phyloP scores from a whole-genome alignment of 345 rosid genomes.

The Rhodamnia rubescens region DNA sequence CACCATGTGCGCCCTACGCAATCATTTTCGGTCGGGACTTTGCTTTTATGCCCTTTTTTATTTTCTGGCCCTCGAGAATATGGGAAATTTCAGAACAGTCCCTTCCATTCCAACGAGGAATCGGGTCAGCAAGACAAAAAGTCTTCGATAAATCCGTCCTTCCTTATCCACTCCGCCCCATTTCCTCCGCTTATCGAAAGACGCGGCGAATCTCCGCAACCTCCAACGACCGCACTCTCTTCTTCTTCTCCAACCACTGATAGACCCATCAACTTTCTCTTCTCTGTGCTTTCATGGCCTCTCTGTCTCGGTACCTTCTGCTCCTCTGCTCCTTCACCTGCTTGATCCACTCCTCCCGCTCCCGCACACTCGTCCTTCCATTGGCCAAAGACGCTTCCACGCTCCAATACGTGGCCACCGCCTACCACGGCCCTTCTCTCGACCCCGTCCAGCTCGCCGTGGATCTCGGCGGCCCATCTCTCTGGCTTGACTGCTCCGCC shows the following conservation, averaged over 20 bases:
- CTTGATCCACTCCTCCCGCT: constrained; percentile 7
- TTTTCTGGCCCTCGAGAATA: not conserved
- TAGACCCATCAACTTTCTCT: too few species aligned
- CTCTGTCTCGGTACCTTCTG: constrained; percentile 1
- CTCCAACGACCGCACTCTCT: not conserved
- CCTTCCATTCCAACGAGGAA: not conserved
- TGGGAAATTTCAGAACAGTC: not conserved
- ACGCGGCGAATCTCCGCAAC: not conserved
- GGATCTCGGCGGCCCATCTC: constrained; percentile 41
- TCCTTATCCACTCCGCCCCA: not conserved
- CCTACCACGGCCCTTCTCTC: constrained; percentile 18
- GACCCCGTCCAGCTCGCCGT: constrained; percentile 31
- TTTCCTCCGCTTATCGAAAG: not conserved
- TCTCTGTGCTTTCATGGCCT: constrained; percentile 17
- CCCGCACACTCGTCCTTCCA: constrained; percentile 17
- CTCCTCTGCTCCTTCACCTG: not conserved
- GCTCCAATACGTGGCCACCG: constrained; percentile 47
- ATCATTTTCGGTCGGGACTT: not conserved
- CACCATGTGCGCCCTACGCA: too few species aligned
- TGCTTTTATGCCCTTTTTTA: not conserved
- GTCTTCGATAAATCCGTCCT: not conserved
- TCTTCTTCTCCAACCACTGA: not conserved
- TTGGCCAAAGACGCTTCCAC: constrained; percentile 41
- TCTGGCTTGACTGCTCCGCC: constrained; percentile 45
- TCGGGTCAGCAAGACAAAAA: not conserved